Evolutionary conservation across 306 rosid genomes (phyloP).

Genomic region (Geum urbanum): DNA sequence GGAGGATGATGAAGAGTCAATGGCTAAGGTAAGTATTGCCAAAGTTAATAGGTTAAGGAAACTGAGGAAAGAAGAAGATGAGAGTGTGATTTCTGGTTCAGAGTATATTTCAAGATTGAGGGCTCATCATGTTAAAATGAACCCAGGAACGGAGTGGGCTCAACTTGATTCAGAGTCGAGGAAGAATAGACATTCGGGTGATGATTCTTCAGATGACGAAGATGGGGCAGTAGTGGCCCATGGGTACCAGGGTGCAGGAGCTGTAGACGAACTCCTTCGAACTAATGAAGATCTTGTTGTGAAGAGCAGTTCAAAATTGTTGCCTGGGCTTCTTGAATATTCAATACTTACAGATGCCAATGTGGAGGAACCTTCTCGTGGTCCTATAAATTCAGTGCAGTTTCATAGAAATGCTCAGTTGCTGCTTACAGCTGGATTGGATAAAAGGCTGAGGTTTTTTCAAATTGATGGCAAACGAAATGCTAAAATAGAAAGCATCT

Average conservation of each 20-base stretch:
- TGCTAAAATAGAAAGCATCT: conserved; percentile 78
- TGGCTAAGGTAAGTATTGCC: conserved; percentile 50
- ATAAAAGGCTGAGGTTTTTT: conserved; percentile 67
- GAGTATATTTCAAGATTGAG: conserved; percentile 83
- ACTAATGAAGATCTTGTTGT: conserved; percentile 72
- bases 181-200: conserved; percentile 38
- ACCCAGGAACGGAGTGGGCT: conserved; percentile 85
- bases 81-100: conserved; percentile 58
- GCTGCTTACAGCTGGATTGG: conserved; percentile 78
- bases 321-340: conserved; percentile 72
- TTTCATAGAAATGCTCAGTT: conserved; percentile 82
- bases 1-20: conserved; percentile 86
- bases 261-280: conserved; percentile 58
- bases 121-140: conserved; percentile 82
- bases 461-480: conserved; percentile 88
- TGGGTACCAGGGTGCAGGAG: conserved; percentile 44
- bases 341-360: conserved; percentile 77
- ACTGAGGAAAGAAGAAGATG: conserved; percentile 78
- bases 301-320: conserved; percentile 54
- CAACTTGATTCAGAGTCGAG: conserved; percentile 36
- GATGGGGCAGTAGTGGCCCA: conserved; percentile 35
- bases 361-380: conserved; percentile 60
- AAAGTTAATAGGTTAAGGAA: conserved; percentile 71
- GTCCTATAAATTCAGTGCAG: conserved; percentile 70
- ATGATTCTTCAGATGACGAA: conserved; percentile 71